Evolutionary conservation across 2,329 filamentous ascomycete genomes (phyloP), one percentile per base, ranked within the genome.

Genomic region (Cladorrhinum sp.): DNA sequence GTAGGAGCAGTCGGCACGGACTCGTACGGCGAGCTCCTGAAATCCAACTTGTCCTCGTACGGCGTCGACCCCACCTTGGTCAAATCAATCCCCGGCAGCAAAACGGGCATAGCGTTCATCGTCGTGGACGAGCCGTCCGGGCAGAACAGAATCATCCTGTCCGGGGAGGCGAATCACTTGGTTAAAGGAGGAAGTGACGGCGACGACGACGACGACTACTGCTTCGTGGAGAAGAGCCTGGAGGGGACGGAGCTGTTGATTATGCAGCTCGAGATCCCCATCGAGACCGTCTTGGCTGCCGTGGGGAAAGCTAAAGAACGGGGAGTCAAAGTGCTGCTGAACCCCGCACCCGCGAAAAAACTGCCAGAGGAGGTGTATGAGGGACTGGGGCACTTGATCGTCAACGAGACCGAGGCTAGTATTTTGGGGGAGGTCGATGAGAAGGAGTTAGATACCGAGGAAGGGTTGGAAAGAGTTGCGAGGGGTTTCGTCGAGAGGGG

Each of bases 361-460:
- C 75, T 96, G 2, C 92, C 91, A 1, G 79, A 79, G 0, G 80
- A 84, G 26, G 86, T 85, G 8, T 95, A 90, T 71, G 68, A 73
- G 6, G 84, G 83, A 1, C 81, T 97, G 30, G 86, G 86, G 48
- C 91, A 96, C 69, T 80, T 97, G 49, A 85, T 97, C 55, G 84
- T 97, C 69, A 97, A 98, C 71, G 93, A 97, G 78, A 95, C 89
- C 1, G 93, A 97, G 77, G 91, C 92, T 1, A 83, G 87, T 8
- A 83, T 93, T 55, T 81, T 96, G 58, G 86, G 85, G 0, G 85
- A 83, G 1, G 78, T 78, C 58, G 68, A 73, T 7, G 80, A 83
- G 66, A 74, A 73, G 0, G 79, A 80, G 23, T 77, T 86, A 57
- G 80, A 83, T 26, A 71, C 71, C 14, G 72, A 76, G 56, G 70